Percentiles rank a stretch among this genome's conserved stretches.
These are phyloP conservation scores for Microstegium vimineum DNA, from an alignment of 176 grass and related monocot species.

Conservation along the genomic window DNA sequence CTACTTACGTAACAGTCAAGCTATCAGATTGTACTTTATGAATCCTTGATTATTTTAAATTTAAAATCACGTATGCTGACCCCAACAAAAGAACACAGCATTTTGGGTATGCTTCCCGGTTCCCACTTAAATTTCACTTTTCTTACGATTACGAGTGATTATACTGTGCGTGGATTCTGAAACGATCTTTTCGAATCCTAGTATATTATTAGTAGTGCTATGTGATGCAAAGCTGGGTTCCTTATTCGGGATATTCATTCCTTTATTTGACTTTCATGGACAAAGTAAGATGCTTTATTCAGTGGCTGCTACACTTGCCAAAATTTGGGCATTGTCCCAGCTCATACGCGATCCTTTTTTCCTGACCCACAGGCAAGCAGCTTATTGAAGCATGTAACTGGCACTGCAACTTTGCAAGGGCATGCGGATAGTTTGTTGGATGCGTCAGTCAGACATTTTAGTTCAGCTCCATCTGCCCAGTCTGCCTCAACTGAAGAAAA, in stretches of 20 bases:
- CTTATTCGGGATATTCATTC: background rate
- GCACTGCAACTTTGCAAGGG: constrained; percentile 32
- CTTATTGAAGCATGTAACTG: constrained; percentile 46
- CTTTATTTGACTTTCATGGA: background rate
- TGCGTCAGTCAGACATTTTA: constrained; percentile 52
- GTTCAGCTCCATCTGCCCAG: constrained; percentile 49
- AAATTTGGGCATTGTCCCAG: background rate
- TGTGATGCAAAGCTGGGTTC: background rate
- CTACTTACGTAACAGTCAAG: background rate
- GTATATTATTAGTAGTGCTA: background rate
- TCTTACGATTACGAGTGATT: background rate
- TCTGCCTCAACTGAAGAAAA: constrained; percentile 53
- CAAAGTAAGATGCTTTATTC: background rate
- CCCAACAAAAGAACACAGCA: background rate
- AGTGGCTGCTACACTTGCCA: background rate
- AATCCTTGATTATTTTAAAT: background rate
- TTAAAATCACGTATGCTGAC: background rate
- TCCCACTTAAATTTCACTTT: background rate
- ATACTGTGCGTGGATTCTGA: background rate
- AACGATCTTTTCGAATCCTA: background rate
- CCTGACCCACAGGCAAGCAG: constrained; percentile 32
- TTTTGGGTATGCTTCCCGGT: background rate
- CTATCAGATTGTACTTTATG: background rate
- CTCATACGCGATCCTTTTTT: background rate
- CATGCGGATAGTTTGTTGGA: constrained; percentile 26